A percentile compares a stretch with the other conserved stretches of the same genome.
Conservation (phyloP, 371 early-diverging fungal genomes). For the Saksenaea vasiformis region DNA sequence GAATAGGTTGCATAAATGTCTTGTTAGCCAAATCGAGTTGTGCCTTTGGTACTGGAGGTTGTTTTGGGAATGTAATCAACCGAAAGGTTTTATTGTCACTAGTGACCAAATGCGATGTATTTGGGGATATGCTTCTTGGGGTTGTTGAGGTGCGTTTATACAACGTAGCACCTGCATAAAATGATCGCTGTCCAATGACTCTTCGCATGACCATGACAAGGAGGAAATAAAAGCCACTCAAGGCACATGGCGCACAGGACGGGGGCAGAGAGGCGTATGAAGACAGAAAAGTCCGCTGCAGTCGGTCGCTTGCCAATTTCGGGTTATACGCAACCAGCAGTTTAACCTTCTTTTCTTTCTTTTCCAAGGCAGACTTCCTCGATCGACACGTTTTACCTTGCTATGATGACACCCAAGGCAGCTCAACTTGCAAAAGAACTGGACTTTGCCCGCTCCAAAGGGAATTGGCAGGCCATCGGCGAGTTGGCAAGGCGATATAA, state of each 20-base stretch:
- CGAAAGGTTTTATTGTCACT: slow-evolving; percentile 5
- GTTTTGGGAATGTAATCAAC: slow-evolving; percentile 33
- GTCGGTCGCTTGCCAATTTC: slow-evolving; percentile 4
- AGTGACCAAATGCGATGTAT: slow-evolving; percentile 4
- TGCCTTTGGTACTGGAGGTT: slow-evolving; percentile 13
- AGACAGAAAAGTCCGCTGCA: neutral
- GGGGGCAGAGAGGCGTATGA: neutral
- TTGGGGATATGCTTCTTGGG: neutral
- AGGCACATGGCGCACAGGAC: neutral
- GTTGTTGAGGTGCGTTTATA: neutral
- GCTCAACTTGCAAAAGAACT: slow-evolving; percentile 42
- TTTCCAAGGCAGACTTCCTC: neutral
- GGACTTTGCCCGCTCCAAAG: slow-evolving; percentile 60
- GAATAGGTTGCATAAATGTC: slow-evolving; percentile 43
- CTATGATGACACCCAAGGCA: slow-evolving; percentile 31
- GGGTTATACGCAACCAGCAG: neutral
- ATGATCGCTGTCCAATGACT: neutral
- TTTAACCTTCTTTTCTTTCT: neutral
- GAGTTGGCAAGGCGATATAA: slow-evolving; percentile 66
- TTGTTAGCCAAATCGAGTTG: slow-evolving; percentile 28
- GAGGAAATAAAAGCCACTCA: neutral
- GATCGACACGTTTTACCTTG: neutral
- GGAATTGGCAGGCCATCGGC: slow-evolving; percentile 56
- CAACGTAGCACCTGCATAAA: neutral
- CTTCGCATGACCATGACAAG: neutral